Evolutionary conservation across 805 yeast genomes (phyloP), one percentile per base, ranked within the genome.

Genomic region (Ogataea siamensis): DNA sequence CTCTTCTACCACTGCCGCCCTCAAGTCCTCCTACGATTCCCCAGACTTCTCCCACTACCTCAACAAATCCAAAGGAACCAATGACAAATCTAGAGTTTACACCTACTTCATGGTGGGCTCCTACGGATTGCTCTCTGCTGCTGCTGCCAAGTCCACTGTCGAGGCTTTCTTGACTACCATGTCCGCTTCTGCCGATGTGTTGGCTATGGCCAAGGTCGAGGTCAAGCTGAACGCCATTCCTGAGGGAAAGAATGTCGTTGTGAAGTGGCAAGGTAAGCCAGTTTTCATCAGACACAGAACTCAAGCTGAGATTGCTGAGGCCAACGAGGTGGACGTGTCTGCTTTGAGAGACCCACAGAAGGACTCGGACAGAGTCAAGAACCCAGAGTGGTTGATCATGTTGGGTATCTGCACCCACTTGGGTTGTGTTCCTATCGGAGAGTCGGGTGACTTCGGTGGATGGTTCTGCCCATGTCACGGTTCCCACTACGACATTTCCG

Each of bases 401-500:
- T 70, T 93, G 72, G 99, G 99, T 73, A 91, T 93, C 67, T 93
- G 99, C 78, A 93, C 99, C 54, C 99, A 93, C 69, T 82, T 93
- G 76, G 99, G 99, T 68, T 93, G 99, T 83, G 99, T 93, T 47
- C 99, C 99, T 55, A 93, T 93, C 62, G 99, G 99, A 66, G 98
- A 93, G 74, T 83, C 97, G 53, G 99, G 99, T 73, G 99, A 93
- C 70, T 93, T 78, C 58, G 98, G 97, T 67, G 99, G 99, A 67
- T 93, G 99, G 99, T 93, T 93, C 91, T 93, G 99, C 72, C 99
- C 99, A 53, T 93, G 99, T 76, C 99, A 94, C 78, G 99, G 99
- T 79, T 91, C 98, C 64, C 99, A 94, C 71, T 93, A 93, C 72
- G 99, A 93, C 73, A 94, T 94, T 73, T 89, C 97, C 50, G 99